Percentiles rank a stretch among this genome's conserved stretches.
Conservation (phyloP, 1,284 basidiomycete genomes). For the Ceratobasidium papillatum region DNA sequence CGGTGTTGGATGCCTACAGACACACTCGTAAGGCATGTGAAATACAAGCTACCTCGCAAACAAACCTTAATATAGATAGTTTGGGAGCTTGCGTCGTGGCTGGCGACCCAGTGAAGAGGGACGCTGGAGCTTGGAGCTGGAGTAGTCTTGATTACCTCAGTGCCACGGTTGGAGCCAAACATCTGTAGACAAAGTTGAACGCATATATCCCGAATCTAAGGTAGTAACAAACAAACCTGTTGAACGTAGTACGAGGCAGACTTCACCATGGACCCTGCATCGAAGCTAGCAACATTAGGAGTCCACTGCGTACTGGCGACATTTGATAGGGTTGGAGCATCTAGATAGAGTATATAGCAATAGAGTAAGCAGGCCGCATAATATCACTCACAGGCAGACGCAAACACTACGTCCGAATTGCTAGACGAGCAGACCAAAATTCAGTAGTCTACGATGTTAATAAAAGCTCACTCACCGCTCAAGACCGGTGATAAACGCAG, state of each 20-base stretch:
- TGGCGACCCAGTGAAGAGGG: slow-evolving; percentile 54
- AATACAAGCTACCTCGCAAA: slow-evolving; percentile 26
- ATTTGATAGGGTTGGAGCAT: slow-evolving; percentile 51
- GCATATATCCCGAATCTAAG: neutral
- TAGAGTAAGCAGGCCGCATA: neutral
- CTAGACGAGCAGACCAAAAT: neutral
- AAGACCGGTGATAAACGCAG: slow-evolving; percentile 56
- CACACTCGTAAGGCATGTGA: neutral
- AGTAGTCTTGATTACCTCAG: slow-evolving; percentile 51
- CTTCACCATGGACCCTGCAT: slow-evolving; percentile 52
- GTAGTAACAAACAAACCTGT: slow-evolving; percentile 46
- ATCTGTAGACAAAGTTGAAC: slow-evolving; percentile 46
- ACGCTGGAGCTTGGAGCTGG: slow-evolving; percentile 50
- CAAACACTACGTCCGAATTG: slow-evolving; percentile 55
- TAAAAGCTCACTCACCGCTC: slow-evolving; percentile 47
- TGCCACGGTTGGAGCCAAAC: slow-evolving; percentile 53
- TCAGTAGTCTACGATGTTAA: neutral
- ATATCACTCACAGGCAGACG: slow-evolving; percentile 50
- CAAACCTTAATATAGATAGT: slow-evolving; percentile 38
- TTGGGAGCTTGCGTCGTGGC: slow-evolving; percentile 45
- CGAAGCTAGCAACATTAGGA: slow-evolving; percentile 56
- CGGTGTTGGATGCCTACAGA: slow-evolving; percentile 51
- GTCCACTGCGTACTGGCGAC: slow-evolving; percentile 56
- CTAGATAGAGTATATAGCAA: neutral
- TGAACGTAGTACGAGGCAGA: slow-evolving; percentile 55